phyloP scores from a whole-genome alignment of 2,329 filamentous ascomycete genomes.

The Beauveria scarabaeidicola region DNA sequence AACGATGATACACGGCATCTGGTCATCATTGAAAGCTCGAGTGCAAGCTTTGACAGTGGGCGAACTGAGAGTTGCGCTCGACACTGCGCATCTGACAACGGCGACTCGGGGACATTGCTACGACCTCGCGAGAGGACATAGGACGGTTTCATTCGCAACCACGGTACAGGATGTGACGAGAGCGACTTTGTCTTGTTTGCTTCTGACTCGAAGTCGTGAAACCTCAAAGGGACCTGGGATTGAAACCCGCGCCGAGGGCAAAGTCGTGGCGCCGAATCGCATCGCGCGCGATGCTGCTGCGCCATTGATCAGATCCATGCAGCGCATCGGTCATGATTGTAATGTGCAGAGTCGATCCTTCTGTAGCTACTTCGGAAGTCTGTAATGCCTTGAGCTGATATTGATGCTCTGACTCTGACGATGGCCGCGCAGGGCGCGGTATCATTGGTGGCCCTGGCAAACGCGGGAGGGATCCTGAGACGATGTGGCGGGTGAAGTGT shows the following conservation, averaged over 20 bases:
- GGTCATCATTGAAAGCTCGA: not conserved
- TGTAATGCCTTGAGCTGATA: not conserved
- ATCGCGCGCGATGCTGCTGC: not conserved
- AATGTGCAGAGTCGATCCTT: not conserved
- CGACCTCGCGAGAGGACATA: not conserved
- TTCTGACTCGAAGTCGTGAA: not conserved
- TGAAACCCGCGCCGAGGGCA: not conserved
- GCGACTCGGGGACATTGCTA: not conserved
- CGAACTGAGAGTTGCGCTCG: conserved; percentile 1
- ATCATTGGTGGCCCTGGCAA: not conserved
- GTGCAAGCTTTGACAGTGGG: too few species aligned
- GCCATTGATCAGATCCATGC: not conserved
- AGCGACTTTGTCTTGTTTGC: not conserved
- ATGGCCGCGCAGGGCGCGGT: not conserved
- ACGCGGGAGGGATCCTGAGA: not conserved
- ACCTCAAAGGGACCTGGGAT: not conserved
- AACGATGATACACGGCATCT: too few species aligned
- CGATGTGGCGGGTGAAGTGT: not conserved
- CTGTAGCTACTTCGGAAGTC: not conserved
- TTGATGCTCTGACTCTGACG: not conserved
- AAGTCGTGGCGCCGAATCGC: not conserved
- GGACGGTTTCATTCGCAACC: not conserved
- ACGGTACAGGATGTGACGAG: not conserved
- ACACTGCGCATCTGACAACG: not conserved
- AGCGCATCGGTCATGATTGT: not conserved